Percentiles rank a stretch among this genome's conserved stretches.
Conservation (phyloP, 805 yeast genomes). For the Sugiyamaella chiloensis region DNA sequence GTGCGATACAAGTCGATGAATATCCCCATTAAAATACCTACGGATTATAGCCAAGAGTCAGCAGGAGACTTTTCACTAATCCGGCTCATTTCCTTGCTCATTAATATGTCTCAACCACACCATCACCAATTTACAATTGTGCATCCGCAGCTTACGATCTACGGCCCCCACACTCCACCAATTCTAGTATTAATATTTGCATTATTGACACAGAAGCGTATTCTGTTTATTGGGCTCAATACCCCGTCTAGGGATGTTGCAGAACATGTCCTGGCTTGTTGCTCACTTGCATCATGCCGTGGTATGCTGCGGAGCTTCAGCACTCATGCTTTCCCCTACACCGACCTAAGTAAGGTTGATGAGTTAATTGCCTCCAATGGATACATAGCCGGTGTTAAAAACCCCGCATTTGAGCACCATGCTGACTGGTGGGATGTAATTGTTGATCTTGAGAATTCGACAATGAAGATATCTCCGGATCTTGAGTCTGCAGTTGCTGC, state of each 20-base stretch:
- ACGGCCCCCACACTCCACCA: constrained; percentile 54
- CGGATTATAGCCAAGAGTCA: constrained; percentile 29
- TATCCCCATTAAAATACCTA: constrained; percentile 34
- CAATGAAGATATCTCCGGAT: constrained; percentile 31
- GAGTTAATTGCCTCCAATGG: constrained; percentile 47
- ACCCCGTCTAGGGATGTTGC: constrained; percentile 50
- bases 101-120: constrained; percentile 23
- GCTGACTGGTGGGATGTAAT: constrained; percentile 55
- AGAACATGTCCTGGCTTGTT: constrained; percentile 47
- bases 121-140: constrained; percentile 27
- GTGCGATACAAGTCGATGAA: constrained; percentile 28
- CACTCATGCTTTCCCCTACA: constrained; percentile 52
- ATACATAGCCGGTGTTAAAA: constrained; percentile 57
- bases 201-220: constrained; percentile 49
- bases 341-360: constrained; percentile 54
- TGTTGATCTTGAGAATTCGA: constrained; percentile 48
- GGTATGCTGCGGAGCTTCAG: constrained; percentile 45
- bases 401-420: constrained; percentile 55
- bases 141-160: constrained; percentile 49
- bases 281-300: constrained; percentile 48
- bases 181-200: constrained; percentile 51
- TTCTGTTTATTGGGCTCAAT: constrained; percentile 49
- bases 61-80: constrained; percentile 33
- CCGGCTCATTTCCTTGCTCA: constrained; percentile 29
- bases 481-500: constrained; percentile 10